Evolutionary conservation across 371 early-diverging fungal species (phyloP).

Genomic region (Mortierella sp.): DNA sequence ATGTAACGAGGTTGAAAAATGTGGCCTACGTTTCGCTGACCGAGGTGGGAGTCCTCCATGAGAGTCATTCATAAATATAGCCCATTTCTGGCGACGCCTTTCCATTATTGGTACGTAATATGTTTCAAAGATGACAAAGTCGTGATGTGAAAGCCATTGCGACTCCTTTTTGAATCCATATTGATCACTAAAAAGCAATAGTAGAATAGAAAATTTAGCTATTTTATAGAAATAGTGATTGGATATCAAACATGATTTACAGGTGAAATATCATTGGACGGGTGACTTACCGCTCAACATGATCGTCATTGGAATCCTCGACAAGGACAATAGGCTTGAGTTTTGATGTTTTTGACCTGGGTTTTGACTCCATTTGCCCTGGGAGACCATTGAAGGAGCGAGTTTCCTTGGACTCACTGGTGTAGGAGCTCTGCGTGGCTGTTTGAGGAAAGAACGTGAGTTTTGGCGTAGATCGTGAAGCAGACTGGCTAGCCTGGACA

Average conservation of each 20-base stretch:
- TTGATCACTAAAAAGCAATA: conserved; percentile 63
- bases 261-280: background rate
- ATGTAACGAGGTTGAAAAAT: background rate
- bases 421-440: conserved; percentile 32
- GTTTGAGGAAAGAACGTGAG: conserved; percentile 42
- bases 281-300: conserved; percentile 45
- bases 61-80: conserved; percentile 66
- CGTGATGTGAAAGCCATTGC: conserved; percentile 71
- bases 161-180: conserved; percentile 76
- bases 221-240: background rate
- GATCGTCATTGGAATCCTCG: conserved; percentile 45
- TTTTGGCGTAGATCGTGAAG: conserved; percentile 51
- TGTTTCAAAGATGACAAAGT: conserved; percentile 68
- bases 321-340: conserved; percentile 47
- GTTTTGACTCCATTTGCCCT: conserved; percentile 39
- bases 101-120: conserved; percentile 71
- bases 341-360: conserved; percentile 40
- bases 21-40: conserved; percentile 69
- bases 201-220: background rate
- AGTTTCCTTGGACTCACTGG: conserved; percentile 50
- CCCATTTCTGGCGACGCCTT: conserved; percentile 73
- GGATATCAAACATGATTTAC: background rate
- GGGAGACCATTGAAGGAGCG: conserved; percentile 49
- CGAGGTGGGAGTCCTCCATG: conserved; percentile 68
- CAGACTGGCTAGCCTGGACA: conserved; percentile 38